Conservation (phyloP, 257 asterid genomes). For the Paulownia fortunei region DNA sequence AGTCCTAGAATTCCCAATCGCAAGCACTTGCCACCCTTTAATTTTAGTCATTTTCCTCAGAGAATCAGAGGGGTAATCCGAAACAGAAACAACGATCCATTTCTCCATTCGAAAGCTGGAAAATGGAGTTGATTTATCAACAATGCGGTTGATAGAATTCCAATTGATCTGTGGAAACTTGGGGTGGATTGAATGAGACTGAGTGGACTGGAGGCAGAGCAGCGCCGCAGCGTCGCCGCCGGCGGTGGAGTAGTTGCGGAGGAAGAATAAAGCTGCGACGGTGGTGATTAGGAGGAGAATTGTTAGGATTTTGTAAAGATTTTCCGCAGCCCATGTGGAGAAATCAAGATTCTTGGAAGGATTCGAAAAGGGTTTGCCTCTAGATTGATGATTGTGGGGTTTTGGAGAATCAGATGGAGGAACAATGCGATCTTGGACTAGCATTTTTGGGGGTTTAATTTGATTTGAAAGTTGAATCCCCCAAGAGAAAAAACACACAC, state of each 20-base stretch:
- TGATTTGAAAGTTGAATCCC: slow-evolving; percentile 20
- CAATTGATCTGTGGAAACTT: slow-evolving; percentile 73
- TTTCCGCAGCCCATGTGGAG: slow-evolving; percentile 70
- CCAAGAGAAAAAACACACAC: slow-evolving; percentile 20
- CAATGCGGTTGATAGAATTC: slow-evolving; percentile 63
- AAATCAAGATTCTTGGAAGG: slow-evolving; percentile 65
- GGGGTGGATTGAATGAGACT: slow-evolving; percentile 64
- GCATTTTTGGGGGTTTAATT: slow-evolving; percentile 53
- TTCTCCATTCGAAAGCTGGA: slow-evolving; percentile 80
- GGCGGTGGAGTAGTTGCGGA: slow-evolving; percentile 59
- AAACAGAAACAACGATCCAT: slow-evolving; percentile 91
- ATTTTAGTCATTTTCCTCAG: slow-evolving; percentile 53
- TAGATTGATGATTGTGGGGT: slow-evolving; percentile 37
- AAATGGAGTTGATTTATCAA: slow-evolving; percentile 67
- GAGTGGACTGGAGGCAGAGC: slow-evolving; percentile 83
- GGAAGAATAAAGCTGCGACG: slow-evolving; percentile 81
- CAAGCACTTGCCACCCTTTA: slow-evolving; percentile 95
- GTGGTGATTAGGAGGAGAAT: slow-evolving; percentile 65
- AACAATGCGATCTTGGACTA: slow-evolving; percentile 82
- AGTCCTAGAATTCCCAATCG: slow-evolving; percentile 90
- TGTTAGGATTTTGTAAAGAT: slow-evolving; percentile 71
- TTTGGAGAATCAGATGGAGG: slow-evolving; percentile 57
- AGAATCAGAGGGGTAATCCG: slow-evolving; percentile 83
- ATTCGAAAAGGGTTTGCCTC: slow-evolving; percentile 39
- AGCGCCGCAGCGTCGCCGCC: slow-evolving; percentile 78